Conservation (phyloP, 2,329 filamentous ascomycete species). For the Aspergillus unguis region DNA sequence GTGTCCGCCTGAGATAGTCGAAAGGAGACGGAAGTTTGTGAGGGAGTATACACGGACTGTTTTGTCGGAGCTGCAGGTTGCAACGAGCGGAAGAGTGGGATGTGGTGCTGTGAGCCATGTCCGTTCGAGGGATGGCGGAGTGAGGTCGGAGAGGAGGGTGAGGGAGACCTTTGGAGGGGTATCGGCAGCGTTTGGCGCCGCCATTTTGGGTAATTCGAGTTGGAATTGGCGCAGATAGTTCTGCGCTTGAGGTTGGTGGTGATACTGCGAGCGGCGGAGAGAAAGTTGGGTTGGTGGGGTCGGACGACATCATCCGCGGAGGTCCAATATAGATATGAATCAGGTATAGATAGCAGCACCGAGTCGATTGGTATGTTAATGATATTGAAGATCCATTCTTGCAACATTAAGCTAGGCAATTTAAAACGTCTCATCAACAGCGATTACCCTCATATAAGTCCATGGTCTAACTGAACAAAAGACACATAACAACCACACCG, state of each 20-base stretch:
- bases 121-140: conserved; percentile 56
- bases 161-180: neutral
- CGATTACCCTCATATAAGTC: too few relatives aligned
- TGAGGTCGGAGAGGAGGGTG: conserved; percentile 39
- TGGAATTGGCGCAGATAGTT: neutral
- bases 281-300: neutral
- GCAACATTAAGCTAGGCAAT: too few relatives aligned
- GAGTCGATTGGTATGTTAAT: neutral
- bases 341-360: neutral
- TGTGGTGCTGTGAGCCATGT: conserved; percentile 86
- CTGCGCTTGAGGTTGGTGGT: neutral
- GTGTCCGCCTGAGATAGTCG: conserved; percentile 79
- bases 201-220: neutral
- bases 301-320: neutral
- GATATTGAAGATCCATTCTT: too few relatives aligned
- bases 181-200: neutral
- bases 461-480: too few relatives aligned
- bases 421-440: too few relatives aligned
- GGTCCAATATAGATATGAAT: neutral
- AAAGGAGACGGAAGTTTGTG: conserved; percentile 72
- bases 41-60: conserved; percentile 87
- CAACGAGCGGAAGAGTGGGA: conserved; percentile 80
- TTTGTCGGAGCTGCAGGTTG: conserved; percentile 82
- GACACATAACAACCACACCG: too few relatives aligned
- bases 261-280: neutral